Conservation (phyloP, 805 yeast genomes). For the Peterozyma xylosa region DNA sequence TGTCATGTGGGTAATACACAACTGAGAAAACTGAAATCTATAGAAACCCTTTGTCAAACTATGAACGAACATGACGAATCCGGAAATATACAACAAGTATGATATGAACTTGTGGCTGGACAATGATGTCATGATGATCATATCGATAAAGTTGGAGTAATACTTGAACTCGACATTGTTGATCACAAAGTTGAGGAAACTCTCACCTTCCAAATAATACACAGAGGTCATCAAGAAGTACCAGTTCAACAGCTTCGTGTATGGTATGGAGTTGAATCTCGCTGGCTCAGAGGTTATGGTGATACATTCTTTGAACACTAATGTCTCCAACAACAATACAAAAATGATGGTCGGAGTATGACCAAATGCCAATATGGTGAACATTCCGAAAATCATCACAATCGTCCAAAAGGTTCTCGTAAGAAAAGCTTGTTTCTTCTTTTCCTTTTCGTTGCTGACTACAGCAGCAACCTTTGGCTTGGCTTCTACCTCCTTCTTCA, state of each 20-base stretch:
- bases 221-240: slow-evolving; percentile 83
- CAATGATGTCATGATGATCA: slow-evolving; percentile 17
- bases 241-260: slow-evolving; percentile 85
- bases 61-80: slow-evolving; percentile 85
- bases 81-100: slow-evolving; percentile 77
- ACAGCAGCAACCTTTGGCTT: no score
- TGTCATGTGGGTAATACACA: slow-evolving; percentile 93
- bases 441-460: slow-evolving; percentile 33
- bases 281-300: slow-evolving; percentile 73
- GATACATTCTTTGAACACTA: slow-evolving; percentile 88
- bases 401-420: slow-evolving; percentile 91
- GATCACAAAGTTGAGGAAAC: slow-evolving; percentile 61
- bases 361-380: slow-evolving; percentile 69
- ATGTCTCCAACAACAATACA: slow-evolving; percentile 66
- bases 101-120: slow-evolving; percentile 78
- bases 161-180: slow-evolving; percentile 3
- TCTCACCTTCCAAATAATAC: slow-evolving; percentile 84
- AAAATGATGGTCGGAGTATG: slow-evolving; percentile 73
- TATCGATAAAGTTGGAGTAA: neutral
- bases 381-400: slow-evolving; percentile 77
- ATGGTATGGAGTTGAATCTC: slow-evolving; percentile 74
- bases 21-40: slow-evolving; percentile 88
- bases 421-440: slow-evolving; percentile 75
- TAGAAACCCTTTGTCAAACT: slow-evolving; percentile 84
- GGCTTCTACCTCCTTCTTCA: no score